Base-by-base conservation (phyloP, 345 rosid species). In the Pugionium cornutum region DNA sequence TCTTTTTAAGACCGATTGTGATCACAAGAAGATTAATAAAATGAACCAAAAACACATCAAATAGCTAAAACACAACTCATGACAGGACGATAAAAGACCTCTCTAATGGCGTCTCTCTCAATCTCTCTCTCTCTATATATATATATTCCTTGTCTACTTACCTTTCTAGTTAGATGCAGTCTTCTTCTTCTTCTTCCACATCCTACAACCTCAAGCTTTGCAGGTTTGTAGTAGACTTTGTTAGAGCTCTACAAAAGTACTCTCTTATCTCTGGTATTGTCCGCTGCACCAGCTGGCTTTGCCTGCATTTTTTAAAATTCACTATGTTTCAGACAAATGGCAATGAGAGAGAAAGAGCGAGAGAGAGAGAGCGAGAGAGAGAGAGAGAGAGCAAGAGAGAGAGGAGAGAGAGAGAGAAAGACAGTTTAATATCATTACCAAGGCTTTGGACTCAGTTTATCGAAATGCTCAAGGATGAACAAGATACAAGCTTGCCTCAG, bases 401-500 rank as follows among this genome's bases (percentile, higher is more conserved):
- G 18, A 18, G 18, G 18, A 18, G 18, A 18, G 18, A 18, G 18
- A 18, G 18, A 18, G 18, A 18, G 18, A 18, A 18, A 18, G 18
- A 18, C 31, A n/a, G 25, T 58, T 49, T 58, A 53, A 18, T 18
- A 18, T 18, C 58, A 46, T 68, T 85, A 94, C 99, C 99, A 83
- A 32, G 90, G 83, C 77, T 69, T 87, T 31, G 83, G 58, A 69
- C 82, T 85, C 78, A 91, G 79, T 79, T 85, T 94, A 72, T 90
- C 91, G 31, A 83, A 94, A 72, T 90, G 86, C 86, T 88, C 97
- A 83, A 94, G 70, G 72, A 94, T 84, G 72, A 83, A 94, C 79
- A 91, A 74, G 82, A 94, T 84, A 82, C 97, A 94, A 8, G 91
- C 78, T 74, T 94, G 87, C 82, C 95, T 84, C 79, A 90, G 76